phyloP scores from a whole-genome alignment of 2,329 filamentous ascomycete genomes.

The Arthrobotrys conoides region DNA sequence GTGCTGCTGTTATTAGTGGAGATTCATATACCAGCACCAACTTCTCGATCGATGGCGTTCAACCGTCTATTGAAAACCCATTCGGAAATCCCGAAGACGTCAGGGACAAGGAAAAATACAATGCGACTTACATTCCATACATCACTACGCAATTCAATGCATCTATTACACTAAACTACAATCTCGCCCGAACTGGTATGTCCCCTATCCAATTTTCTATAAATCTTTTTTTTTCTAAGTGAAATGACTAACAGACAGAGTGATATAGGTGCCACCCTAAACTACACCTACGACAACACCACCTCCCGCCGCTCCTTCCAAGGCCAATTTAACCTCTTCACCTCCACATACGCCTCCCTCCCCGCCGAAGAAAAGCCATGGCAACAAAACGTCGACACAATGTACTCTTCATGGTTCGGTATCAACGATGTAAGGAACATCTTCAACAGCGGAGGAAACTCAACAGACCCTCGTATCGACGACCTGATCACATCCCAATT shows the following conservation, averaged over 20 bases:
- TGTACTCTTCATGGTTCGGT: slow-evolving; percentile 71
- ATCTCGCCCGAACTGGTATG: slow-evolving; percentile 3
- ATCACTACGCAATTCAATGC: slow-evolving; percentile 10
- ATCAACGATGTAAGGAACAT: slow-evolving; percentile 70
- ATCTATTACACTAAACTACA: neutral
- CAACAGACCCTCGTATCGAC: neutral
- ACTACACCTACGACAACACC: neutral
- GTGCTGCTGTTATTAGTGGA: neutral
- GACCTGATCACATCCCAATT: neutral
- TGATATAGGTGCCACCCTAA: neutral
- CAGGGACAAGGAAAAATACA: neutral
- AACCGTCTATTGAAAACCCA: slow-evolving; percentile 1
- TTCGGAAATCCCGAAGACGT: neutral
- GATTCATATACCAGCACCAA: slow-evolving; percentile 13
- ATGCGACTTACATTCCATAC: neutral
- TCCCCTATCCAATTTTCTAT: no score
- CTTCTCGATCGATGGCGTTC: neutral
- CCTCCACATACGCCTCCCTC: neutral
- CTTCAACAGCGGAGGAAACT: neutral
- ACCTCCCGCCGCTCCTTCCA: neutral
- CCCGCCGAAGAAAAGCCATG: slow-evolving; percentile 20
- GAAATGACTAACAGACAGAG: neutral
- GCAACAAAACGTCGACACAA: slow-evolving; percentile 66
- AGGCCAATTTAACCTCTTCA: slow-evolving; percentile 4
- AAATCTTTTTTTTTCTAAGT: no score